Evolutionary conservation across 768 basidiomycete species (phyloP).

Genomic region (Trametes cingulata): DNA sequence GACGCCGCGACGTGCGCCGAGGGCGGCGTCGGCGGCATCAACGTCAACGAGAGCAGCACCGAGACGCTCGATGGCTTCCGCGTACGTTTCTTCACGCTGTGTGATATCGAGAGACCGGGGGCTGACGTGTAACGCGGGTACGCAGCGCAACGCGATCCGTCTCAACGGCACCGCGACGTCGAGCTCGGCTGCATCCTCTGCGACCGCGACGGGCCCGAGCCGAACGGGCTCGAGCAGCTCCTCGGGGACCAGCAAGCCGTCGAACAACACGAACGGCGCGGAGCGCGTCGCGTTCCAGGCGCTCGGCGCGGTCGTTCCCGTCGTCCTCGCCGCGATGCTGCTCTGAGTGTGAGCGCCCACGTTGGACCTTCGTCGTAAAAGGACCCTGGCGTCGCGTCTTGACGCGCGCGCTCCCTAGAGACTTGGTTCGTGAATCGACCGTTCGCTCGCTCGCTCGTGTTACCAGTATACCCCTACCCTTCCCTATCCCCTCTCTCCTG

Average conservation of each 20-base stretch:
- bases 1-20: slow-evolving; percentile 54
- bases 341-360: slow-evolving; percentile 11
- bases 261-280: slow-evolving; percentile 7
- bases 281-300: slow-evolving; percentile 21
- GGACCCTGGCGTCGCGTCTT: too few relatives aligned
- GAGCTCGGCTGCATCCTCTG: slow-evolving; percentile 19
- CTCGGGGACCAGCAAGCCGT: neutral
- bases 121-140: neutral
- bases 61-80: slow-evolving; percentile 44
- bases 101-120: too few relatives aligned
- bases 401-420: too few relatives aligned
- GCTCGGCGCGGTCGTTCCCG: slow-evolving; percentile 14
- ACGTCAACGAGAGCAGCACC: slow-evolving; percentile 46
- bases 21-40: slow-evolving; percentile 65
- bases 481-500: too few relatives aligned
- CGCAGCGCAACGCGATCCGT: slow-evolving; percentile 57
- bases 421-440: too few relatives aligned
- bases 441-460: too few relatives aligned
- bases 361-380: neutral
- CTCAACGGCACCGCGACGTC: slow-evolving; percentile 50
- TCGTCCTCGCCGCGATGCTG: slow-evolving; percentile 21
- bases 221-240: slow-evolving; percentile 12
- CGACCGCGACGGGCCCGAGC: slow-evolving; percentile 15
- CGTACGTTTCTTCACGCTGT: slow-evolving; percentile 22
- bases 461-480: too few relatives aligned